phyloP scores from a whole-genome alignment of 257 asterid genomes.

The Gardenia jasminoides region DNA sequence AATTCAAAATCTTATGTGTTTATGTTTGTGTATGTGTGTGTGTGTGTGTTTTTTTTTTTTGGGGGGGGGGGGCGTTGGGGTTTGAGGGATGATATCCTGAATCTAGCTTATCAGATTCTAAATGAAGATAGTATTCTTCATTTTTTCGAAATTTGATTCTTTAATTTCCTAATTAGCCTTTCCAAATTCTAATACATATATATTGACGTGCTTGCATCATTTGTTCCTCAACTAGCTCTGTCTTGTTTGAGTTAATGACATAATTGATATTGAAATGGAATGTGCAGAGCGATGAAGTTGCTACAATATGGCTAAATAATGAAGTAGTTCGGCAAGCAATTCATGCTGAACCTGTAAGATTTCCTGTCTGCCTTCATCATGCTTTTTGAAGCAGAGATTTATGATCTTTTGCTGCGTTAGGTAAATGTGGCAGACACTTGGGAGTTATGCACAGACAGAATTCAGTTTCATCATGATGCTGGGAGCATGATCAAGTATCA shows the following conservation, averaged over 20 bases:
- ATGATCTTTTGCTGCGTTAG: slow-evolving; percentile 35
- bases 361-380: slow-evolving; percentile 10
- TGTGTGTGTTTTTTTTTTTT: neutral
- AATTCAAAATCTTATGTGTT: neutral
- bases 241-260: neutral
- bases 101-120: neutral
- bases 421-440: slow-evolving; percentile 44
- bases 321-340: slow-evolving; percentile 81
- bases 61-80: neutral
- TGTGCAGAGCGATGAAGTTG: slow-evolving; percentile 77
- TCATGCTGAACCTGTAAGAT: slow-evolving; percentile 76
- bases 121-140: neutral
- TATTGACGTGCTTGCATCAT: neutral
- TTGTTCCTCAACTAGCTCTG: neutral
- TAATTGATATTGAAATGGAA: slow-evolving; percentile 13
- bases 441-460: slow-evolving; percentile 71
- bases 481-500: slow-evolving; percentile 97
- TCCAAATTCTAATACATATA: neutral
- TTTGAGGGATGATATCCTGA: neutral
- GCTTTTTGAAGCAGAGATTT: slow-evolving; percentile 17
- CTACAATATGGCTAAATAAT: slow-evolving; percentile 73
- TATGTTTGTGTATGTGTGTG: neutral
- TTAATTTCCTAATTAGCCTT: neutral
- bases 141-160: neutral
- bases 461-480: slow-evolving; percentile 58